Base-by-base conservation (phyloP, 208 protist genomes). In the Endotrypanum monterogeii region DNA sequence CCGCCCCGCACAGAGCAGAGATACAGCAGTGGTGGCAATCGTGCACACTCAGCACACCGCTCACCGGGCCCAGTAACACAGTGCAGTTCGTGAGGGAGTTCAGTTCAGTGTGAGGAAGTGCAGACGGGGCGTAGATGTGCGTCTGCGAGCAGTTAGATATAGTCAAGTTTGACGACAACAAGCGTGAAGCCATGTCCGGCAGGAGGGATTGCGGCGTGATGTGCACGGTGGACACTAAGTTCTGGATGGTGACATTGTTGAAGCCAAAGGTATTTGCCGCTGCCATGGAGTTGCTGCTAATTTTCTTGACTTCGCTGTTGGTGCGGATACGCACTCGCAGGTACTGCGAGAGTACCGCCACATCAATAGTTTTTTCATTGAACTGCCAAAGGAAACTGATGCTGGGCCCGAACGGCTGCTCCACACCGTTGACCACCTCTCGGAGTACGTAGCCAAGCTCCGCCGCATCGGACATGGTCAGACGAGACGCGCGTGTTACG, bases 11-110 rank as follows among this genome's bases (percentile, higher is more conserved):
- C 1, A 96, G 68, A 6, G 89, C 91, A 2, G 90, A 91, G 50
- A 97, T 91, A 73, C 71, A 88, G 83, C 89, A 93, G 78, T 96
- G 89, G 67, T 94, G 82, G 75, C 94, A 97, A 67, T 83, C 85
- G 63, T 96, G 89, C 20, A 97, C 76, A 52, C 79, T 89, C 12
- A 97, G 81, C 37, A 97, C 80, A 30, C 94, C 91, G 51, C 77
- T 85, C 30, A 97, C 91, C 16, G 94, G 94, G 12, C 94, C 94
- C 14, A 97, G 80, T 2, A 76, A 92, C 23, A 97, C 81, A 25
- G 90, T 96, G 74, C 94, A 96, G 81, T 97, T 97, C n/a, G 78
- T 84, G 63, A 97, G 84, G 25, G 89, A 63, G n/a, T 80, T 85
- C 44, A 97, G 84, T n/a, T 85, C 80, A 28, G 90, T 95, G 79